Percentiles rank a stretch among this genome's conserved stretches.
Conservation (phyloP, 768 basidiomycete species). For the Hygrophoropsis aurantiaca region DNA sequence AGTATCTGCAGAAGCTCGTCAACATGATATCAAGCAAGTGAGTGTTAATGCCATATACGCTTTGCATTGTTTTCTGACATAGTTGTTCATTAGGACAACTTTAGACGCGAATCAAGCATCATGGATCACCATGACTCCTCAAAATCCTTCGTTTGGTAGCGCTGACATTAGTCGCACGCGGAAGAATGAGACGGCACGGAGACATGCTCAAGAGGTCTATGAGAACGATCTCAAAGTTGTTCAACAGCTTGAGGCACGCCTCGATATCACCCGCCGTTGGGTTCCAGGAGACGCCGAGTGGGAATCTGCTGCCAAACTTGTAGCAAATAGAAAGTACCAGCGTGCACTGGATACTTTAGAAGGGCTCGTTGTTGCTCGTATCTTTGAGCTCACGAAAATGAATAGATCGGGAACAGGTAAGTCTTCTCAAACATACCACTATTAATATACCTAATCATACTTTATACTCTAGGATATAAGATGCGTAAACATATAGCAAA, state of each 20-base stretch:
- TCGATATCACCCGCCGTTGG: constrained; percentile 15
- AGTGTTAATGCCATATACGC: no score
- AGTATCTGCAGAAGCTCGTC: constrained; percentile 11
- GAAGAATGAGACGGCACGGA: background rate
- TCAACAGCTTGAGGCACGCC: constrained; percentile 16
- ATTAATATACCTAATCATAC: background rate
- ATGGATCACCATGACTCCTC: background rate
- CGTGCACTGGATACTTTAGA: constrained; percentile 13
- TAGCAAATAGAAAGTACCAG: no score
- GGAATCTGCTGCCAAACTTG: constrained; percentile 3
- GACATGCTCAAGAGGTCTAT: constrained; percentile 8
- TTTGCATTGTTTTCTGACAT: background rate
- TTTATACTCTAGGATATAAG: constrained; percentile 1
- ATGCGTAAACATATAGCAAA: constrained; percentile 7
- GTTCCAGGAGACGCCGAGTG: constrained; percentile 9
- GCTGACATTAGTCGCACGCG: background rate
- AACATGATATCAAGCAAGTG: constrained; percentile 5
- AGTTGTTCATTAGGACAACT: background rate
- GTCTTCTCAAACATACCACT: background rate
- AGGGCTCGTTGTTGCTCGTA: constrained; percentile 8
- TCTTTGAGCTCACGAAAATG: no score
- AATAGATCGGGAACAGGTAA: constrained; percentile 17
- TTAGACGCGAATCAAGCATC: background rate
- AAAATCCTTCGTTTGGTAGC: background rate
- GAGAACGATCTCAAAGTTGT: constrained; percentile 11